Evolutionary conservation across 768 basidiomycete species (phyloP).

Genomic region (Leucosporidium creatinivorum): DNA sequence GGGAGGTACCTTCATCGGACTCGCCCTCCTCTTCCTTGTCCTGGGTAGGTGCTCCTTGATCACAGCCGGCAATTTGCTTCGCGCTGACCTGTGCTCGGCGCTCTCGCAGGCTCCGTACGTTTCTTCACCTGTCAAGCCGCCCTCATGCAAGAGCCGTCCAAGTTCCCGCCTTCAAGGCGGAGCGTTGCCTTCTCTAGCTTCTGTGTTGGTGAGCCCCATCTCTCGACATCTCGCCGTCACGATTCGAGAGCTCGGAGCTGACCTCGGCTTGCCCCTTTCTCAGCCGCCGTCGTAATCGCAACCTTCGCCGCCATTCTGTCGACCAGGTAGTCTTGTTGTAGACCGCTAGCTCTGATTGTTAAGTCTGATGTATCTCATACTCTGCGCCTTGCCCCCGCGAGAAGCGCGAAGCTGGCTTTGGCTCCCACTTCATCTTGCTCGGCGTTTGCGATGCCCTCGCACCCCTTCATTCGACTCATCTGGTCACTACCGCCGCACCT

Average conservation of each 20-base stretch:
- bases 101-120: constrained; percentile 11
- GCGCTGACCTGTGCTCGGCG: background rate
- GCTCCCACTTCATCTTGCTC: background rate
- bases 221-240: background rate
- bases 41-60: constrained; percentile 16
- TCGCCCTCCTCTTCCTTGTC: constrained; percentile 19
- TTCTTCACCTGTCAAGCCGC: constrained; percentile 16
- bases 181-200: constrained; percentile 9
- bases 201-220: constrained; percentile 11
- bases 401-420: background rate
- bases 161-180: constrained; percentile 23
- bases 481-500: background rate
- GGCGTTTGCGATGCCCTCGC: background rate
- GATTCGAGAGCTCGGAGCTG: background rate
- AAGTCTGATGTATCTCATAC: no score
- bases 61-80: no score
- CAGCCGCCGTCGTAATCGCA: background rate
- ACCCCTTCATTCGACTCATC: background rate
- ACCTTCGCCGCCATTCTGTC: background rate
- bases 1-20: constrained; percentile 21
- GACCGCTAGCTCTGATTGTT: no score
- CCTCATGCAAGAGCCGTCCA: constrained; percentile 15
- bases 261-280: background rate
- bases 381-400: no score
- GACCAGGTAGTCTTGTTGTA: no score